Conservation (phyloP, 192 early-diverging fungal species). For the Rhizophagus clarus region DNA sequence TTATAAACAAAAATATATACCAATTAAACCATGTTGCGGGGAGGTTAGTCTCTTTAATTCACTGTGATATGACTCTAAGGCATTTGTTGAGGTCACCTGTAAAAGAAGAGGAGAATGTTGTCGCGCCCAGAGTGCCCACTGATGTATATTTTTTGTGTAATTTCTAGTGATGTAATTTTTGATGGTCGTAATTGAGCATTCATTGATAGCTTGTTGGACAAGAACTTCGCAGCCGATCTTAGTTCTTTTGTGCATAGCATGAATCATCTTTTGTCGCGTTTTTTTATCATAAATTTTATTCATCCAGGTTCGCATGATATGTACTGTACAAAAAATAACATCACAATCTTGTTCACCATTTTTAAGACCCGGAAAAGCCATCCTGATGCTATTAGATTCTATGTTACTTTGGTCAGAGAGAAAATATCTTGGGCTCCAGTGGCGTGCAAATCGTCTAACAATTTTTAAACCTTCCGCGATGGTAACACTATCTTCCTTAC, state of each 20-base stretch:
- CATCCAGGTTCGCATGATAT: constrained; percentile 30
- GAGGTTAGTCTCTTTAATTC: background rate
- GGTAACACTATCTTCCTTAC: background rate
- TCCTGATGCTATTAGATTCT: background rate
- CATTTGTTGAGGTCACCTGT: constrained; percentile 7
- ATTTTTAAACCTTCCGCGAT: constrained; percentile 1
- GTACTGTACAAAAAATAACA: constrained; percentile 18
- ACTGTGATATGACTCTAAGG: constrained; percentile 24
- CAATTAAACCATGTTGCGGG: background rate
- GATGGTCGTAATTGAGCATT: constrained; percentile 12
- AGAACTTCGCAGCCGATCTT: background rate
- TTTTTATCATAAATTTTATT: background rate
- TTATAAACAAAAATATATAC: constrained; percentile 25
- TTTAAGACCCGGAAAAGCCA: background rate
- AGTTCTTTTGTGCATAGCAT: background rate
- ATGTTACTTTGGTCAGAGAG: constrained; percentile 11
- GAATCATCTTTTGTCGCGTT: background rate
- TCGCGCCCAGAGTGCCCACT: constrained; percentile 11
- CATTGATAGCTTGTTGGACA: constrained; percentile 7
- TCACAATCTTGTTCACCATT: constrained; percentile 19
- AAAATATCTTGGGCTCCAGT: background rate
- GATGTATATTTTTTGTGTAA: background rate
- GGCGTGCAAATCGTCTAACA: background rate
- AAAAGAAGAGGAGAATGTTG: constrained; percentile 29
- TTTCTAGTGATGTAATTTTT: background rate